Evolutionary conservation across 1,284 basidiomycete species (phyloP).

Genomic region (Moniliophthora roreri): DNA sequence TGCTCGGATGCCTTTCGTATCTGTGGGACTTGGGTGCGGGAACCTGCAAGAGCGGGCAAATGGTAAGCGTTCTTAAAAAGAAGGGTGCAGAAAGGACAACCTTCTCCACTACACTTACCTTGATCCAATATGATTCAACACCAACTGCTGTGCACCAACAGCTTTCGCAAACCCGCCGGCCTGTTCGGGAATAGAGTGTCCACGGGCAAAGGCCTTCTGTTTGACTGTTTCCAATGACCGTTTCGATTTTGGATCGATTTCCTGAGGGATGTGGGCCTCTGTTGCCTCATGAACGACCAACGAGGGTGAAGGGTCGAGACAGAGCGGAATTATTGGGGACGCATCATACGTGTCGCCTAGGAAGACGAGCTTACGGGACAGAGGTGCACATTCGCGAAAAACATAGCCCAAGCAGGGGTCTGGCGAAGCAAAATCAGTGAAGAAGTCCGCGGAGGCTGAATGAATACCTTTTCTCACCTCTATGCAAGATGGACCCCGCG

Average conservation of each 20-base stretch:
- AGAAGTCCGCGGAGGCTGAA: background rate
- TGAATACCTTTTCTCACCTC: slow-evolving; percentile 56
- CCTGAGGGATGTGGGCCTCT: slow-evolving; percentile 70
- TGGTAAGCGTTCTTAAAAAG: slow-evolving; percentile 17
- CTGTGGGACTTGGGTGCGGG: slow-evolving; percentile 42
- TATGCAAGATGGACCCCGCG: slow-evolving; percentile 80
- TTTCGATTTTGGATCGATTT: slow-evolving; percentile 48
- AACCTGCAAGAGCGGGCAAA: slow-evolving; percentile 35
- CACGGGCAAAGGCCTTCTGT: slow-evolving; percentile 59
- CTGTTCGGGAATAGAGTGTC: slow-evolving; percentile 83
- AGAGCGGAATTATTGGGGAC: slow-evolving; percentile 53
- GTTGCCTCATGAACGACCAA: slow-evolving; percentile 84
- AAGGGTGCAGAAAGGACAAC: slow-evolving; percentile 2
- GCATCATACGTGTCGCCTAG: slow-evolving; percentile 72
- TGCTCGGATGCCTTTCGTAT: slow-evolving; percentile 35
- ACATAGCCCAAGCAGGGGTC: slow-evolving; percentile 85
- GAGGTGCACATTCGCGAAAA: slow-evolving; percentile 60
- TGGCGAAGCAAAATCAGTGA: slow-evolving; percentile 28
- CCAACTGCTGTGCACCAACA: slow-evolving; percentile 65
- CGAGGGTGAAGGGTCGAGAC: slow-evolving; percentile 43
- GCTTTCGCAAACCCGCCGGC: slow-evolving; percentile 77
- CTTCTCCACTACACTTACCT: slow-evolving; percentile 44
- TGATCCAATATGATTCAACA: slow-evolving; percentile 83
- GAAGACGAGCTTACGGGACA: slow-evolving; percentile 49
- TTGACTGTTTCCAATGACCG: slow-evolving; percentile 49